Evolutionary conservation across 1,284 basidiomycete species (phyloP).

Genomic region (Boletellus dicymbophilus): DNA sequence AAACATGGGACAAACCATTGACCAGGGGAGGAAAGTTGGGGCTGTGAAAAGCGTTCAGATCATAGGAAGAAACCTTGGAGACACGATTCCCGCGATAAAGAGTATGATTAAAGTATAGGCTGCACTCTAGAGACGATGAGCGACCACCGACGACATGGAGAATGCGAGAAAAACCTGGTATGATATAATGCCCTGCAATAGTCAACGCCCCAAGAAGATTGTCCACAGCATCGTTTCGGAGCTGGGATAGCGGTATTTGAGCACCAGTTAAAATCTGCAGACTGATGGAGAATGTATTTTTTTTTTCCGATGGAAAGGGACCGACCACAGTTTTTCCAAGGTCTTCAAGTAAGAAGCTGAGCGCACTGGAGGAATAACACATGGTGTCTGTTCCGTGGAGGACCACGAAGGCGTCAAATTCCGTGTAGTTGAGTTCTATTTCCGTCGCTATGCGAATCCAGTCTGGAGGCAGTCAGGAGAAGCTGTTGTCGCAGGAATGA

Average conservation of each 20-base stretch:
- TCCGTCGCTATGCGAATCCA: conserved; percentile 91
- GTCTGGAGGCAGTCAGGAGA: conserved; percentile 45
- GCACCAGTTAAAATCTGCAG: conserved; percentile 84
- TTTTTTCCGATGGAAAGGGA: conserved; percentile 6
- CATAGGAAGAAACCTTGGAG: conserved; percentile 84
- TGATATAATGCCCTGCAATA: conserved; percentile 88
- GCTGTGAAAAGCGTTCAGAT: conserved; percentile 84
- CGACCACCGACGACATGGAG: background rate
- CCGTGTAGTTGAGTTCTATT: conserved; percentile 84
- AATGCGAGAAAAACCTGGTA: conserved; percentile 62
- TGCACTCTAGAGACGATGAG: conserved; percentile 57
- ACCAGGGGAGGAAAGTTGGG: conserved; percentile 87
- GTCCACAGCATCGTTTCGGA: conserved; percentile 89
- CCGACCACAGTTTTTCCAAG: conserved; percentile 84
- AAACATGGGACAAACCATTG: conserved; percentile 50
- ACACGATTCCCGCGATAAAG: conserved; percentile 87
- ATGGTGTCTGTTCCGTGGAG: conserved; percentile 95
- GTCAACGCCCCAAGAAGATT: conserved; percentile 87
- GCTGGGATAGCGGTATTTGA: conserved; percentile 88
- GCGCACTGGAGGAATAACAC: conserved; percentile 85
- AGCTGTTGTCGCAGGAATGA: background rate
- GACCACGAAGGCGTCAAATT: conserved; percentile 89
- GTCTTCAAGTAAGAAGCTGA: conserved; percentile 90
- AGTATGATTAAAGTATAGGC: conserved; percentile 87
- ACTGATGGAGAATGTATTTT: background rate